A percentile compares a stretch with the other conserved stretches of the same genome.
These are phyloP conservation scores for Blastobotrys raffinosifermentans DNA, from an alignment of 1,139 yeast genomes.

Conservation along the genomic window DNA sequence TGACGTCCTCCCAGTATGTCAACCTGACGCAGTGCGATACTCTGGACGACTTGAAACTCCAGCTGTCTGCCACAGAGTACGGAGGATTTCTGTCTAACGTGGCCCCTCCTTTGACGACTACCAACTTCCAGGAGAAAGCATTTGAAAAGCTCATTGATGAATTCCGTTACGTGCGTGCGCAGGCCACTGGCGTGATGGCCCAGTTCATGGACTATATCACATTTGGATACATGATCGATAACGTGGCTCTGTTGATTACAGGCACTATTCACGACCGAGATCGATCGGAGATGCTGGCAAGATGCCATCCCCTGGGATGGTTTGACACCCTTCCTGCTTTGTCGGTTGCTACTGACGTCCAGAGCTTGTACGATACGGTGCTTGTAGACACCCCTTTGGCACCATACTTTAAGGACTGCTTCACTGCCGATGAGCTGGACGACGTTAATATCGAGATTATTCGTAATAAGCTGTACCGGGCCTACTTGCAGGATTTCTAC, in stretches of 20 bases:
- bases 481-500: constrained; percentile 84
- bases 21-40: constrained; percentile 95
- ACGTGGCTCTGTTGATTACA: constrained; percentile 90
- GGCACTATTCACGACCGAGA: constrained; percentile 97
- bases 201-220: constrained; percentile 86
- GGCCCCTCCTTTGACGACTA: constrained; percentile 75
- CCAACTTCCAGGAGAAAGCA: constrained; percentile 74
- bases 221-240: constrained; percentile 97
- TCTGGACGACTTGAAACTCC: constrained; percentile 87
- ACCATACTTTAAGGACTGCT: constrained; percentile 86
- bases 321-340: constrained; percentile 95
- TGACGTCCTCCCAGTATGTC: constrained; percentile 72
- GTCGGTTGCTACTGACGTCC: constrained; percentile 90
- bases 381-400: constrained; percentile 96
- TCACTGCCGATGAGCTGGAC: constrained; percentile 90
- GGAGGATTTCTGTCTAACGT: constrained; percentile 84
- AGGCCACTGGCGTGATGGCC: constrained; percentile 73
- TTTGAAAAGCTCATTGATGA: constrained; percentile 71
- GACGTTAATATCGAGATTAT: constrained; percentile 94
- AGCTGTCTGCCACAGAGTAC: constrained; percentile 91
- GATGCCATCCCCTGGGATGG: constrained; percentile 98
- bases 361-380: constrained; percentile 88
- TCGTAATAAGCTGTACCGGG: constrained; percentile 85
- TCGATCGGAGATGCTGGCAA: constrained; percentile 72
- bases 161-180: constrained; percentile 77